These are phyloP conservation scores for Bipolaris bicolor DNA, from an alignment of 2,329 filamentous ascomycete genomes.

Conservation along the genomic window DNA sequence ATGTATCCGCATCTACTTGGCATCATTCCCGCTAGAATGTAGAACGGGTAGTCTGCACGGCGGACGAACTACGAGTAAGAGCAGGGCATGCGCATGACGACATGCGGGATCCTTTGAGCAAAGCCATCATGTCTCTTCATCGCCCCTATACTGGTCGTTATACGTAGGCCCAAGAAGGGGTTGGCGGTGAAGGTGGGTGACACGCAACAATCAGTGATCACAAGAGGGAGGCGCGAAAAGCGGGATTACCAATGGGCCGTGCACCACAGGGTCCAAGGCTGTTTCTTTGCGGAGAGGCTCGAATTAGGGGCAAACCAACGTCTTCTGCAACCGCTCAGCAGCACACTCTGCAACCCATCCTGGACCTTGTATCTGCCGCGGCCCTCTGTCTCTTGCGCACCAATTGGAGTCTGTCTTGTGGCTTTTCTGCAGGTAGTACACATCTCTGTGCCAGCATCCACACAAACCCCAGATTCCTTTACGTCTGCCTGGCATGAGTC, in stretches of 20 bases:
- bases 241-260: slow-evolving; percentile 13
- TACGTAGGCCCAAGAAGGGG: background rate
- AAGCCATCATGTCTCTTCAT: background rate
- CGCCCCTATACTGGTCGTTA: background rate
- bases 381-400: background rate
- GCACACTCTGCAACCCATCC: background rate
- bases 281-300: slow-evolving; percentile 17
- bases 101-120: background rate
- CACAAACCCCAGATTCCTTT: slow-evolving; percentile 20
- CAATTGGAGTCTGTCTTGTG: slow-evolving; percentile 15
- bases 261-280: slow-evolving; percentile 15
- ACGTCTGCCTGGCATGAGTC: slow-evolving; percentile 40
- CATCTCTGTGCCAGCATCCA: slow-evolving; percentile 11
- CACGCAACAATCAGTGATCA: slow-evolving; percentile 1
- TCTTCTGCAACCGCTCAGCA: slow-evolving; percentile 4
- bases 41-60: too few species aligned
- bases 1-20: background rate
- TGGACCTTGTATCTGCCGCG: background rate
- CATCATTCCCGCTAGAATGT: background rate
- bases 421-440: slow-evolving; percentile 3
- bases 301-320: slow-evolving; percentile 1
- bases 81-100: background rate
- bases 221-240: slow-evolving; percentile 7
- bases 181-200: background rate
- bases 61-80: background rate